A percentile compares a stretch with the other conserved stretches of the same genome.
phyloP scores from a whole-genome alignment of 495 filamentous ascomycete genomes.

The Astrothelium macrocarpum region DNA sequence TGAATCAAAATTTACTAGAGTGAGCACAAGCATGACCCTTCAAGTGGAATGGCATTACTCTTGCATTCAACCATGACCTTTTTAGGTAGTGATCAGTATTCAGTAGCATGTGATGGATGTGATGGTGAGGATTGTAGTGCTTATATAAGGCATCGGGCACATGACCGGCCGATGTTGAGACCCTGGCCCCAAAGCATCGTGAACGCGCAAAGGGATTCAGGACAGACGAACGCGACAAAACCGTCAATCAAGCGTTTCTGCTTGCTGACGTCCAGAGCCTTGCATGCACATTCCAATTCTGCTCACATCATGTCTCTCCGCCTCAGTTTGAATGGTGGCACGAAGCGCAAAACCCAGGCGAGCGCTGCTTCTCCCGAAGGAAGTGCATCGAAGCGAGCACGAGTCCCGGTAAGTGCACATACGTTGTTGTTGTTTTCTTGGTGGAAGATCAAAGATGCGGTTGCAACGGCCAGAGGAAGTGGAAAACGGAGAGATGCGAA shows the following conservation, averaged over 20 bases:
- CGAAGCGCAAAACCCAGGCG: slow-evolving; percentile 1
- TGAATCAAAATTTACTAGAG: too few species aligned
- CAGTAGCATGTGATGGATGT: too few species aligned
- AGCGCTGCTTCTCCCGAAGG: slow-evolving; percentile 39
- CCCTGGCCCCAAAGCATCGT: neutral
- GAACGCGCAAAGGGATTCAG: neutral
- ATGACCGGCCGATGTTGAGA: neutral
- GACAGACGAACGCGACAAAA: slow-evolving; percentile 4
- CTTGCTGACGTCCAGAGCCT: neutral
- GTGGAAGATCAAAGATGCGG: too few species aligned
- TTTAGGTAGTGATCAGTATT: too few species aligned
- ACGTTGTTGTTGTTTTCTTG: slow-evolving; percentile 4
- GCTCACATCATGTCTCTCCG: neutral
- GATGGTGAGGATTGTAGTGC: too few species aligned
- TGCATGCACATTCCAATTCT: neutral
- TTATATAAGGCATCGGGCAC: neutral
- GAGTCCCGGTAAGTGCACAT: slow-evolving; percentile 42
- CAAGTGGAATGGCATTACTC: too few species aligned
- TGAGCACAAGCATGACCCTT: too few species aligned
- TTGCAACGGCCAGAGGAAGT: neutral
- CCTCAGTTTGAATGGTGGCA: neutral
- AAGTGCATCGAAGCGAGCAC: slow-evolving; percentile 54
- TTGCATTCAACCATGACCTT: too few species aligned
- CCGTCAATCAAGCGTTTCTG: neutral
- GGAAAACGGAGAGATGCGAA: neutral